These are phyloP conservation scores for Trichoderma sp. DNA, from an alignment of 2,329 filamentous ascomycete genomes.

Conservation along the genomic window DNA sequence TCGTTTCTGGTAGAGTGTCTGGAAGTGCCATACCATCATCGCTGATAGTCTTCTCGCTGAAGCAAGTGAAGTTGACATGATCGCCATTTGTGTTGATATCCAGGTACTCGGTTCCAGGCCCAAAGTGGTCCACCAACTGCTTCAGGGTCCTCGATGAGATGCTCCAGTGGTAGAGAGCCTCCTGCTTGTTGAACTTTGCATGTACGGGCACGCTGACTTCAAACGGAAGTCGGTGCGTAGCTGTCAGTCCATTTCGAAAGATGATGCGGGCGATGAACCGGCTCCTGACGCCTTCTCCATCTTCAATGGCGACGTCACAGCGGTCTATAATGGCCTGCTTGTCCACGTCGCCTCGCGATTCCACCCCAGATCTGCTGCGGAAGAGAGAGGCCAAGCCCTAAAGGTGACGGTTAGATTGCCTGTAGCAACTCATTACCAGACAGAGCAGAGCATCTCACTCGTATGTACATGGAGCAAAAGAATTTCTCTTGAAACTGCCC, in stretches of 20 bases:
- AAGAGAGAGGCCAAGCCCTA: constrained; percentile 71
- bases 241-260: constrained; percentile 72
- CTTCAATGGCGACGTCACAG: constrained; percentile 71
- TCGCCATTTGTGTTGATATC: constrained; percentile 73
- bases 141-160: constrained; percentile 68
- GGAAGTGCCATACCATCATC: constrained; percentile 42
- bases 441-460: constrained; percentile 40
- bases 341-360: constrained; percentile 55
- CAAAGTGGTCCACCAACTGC: constrained; percentile 77
- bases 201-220: constrained; percentile 71
- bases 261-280: constrained; percentile 71
- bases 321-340: constrained; percentile 68
- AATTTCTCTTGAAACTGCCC: constrained; percentile 57
- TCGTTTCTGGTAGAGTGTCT: constrained; percentile 13
- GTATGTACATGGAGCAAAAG: constrained; percentile 71
- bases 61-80: constrained; percentile 74
- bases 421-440: not conserved
- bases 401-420: not conserved
- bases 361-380: constrained; percentile 59
- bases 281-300: constrained; percentile 66
- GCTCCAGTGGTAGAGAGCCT: constrained; percentile 67
- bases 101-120: constrained; percentile 74
- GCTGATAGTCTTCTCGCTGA: constrained; percentile 73
- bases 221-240: constrained; percentile 73
- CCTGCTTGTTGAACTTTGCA: constrained; percentile 67